Base-by-base conservation (phyloP, 1,284 basidiomycete genomes). In the Ceratorhiza oryzae-sativae region DNA sequence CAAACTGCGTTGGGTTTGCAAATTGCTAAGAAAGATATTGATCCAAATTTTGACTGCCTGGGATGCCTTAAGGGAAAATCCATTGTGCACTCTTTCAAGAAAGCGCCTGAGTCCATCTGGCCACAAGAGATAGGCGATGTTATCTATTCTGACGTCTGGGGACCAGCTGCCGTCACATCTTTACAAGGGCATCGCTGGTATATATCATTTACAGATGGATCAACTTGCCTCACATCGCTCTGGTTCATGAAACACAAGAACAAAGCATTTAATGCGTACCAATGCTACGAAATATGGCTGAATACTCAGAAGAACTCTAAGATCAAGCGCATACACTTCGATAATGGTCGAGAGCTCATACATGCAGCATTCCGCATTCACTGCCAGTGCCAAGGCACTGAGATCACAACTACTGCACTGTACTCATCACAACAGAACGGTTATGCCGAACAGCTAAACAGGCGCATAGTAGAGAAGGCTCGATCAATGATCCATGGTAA, bases 341-440 rank as follows among this genome's bases (percentile, higher is more conserved):
- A 63, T n/a, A 49, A 49, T 23, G 46, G 45, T 1, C 6, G 3
- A 36, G 61, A 63, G 25, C 13, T 13, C 18, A 27, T 48, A 5
- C 32, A 48, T 15, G 34, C 25, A 42, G 30, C n/a, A 10, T 34
- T 63, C n/a, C 23, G 6, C 18, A 15, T 20, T 9, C 20, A 49
- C 39, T 18, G 12, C 1, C 8, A 3, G 10, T 6, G 3, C 3
- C 1, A 25, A 9, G 61, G 61, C 1, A 63, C 42, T 23, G 2
- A 30, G 5, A 10, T 27, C 3, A 25, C 12, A 3, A 18, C 18
- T 2, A 75, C 77, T 0, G 63, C 73, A 2, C 76, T 76, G 1
- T 75, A 78, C 59, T 73, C 75, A 2, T 77, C 76, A 25, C 72
- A 77, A 59, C 70, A 74, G 13, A 80, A 80, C 42, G 78, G 79